A percentile compares a stretch with the other conserved stretches of the same genome.
phyloP scores from a whole-genome alignment of 106 monocot genomes.

The Acorus calamus region DNA sequence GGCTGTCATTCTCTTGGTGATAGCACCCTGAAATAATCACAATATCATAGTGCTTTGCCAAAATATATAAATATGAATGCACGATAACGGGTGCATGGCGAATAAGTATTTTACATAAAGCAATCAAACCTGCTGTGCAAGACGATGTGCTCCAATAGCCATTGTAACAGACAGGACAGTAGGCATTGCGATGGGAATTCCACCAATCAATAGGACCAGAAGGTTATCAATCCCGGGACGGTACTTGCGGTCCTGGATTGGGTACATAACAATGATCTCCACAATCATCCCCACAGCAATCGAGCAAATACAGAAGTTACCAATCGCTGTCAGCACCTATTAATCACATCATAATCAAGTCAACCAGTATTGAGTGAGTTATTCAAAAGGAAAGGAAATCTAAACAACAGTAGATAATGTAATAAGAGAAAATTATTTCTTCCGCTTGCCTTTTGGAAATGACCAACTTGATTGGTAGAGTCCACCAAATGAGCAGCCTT shows the following conservation, averaged over 20 bases:
- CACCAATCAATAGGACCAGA: conserved; percentile 93
- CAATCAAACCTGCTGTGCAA: conserved; percentile 69
- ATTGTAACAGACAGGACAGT: conserved; percentile 98
- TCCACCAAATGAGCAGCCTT: conserved; percentile 93
- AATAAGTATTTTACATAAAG: background rate
- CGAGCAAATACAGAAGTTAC: conserved; percentile 95
- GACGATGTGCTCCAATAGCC: conserved; percentile 95
- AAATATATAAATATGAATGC: no score
- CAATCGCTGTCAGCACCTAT: conserved; percentile 91
- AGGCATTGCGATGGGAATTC: conserved; percentile 99
- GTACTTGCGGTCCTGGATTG: conserved; percentile 78
- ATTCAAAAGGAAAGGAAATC: background rate
- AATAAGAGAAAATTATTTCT: background rate
- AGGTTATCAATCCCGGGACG: conserved; percentile 97
- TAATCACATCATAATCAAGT: background rate
- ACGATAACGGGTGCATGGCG: no score
- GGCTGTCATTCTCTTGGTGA: conserved; percentile 90
- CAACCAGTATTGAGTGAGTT: background rate
- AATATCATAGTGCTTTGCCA: no score
- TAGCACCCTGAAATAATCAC: conserved; percentile 47
- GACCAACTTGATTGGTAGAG: conserved; percentile 82
- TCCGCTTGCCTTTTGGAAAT: conserved; percentile 68
- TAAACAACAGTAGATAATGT: background rate
- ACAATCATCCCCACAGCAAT: conserved; percentile 82
- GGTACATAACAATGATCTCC: conserved; percentile 95